A percentile compares a stretch with the other conserved stretches of the same genome.
phyloP scores from a whole-genome alignment of 164 flowering plant genomes.

The Magnolia kwangsiensis region DNA sequence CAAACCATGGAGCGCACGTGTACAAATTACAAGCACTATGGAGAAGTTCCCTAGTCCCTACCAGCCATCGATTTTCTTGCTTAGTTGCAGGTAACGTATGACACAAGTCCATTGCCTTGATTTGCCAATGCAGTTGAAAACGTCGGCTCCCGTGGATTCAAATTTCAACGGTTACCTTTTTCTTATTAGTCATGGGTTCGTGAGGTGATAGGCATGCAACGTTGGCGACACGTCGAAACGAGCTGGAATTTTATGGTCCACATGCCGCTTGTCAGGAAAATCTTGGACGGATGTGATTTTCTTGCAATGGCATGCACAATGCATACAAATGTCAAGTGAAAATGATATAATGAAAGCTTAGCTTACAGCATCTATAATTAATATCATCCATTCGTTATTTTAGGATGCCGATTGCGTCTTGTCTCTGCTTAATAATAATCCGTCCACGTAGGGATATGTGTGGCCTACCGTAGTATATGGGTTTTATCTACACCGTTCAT shows the following conservation, averaged over 20 bases:
- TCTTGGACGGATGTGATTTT: neutral
- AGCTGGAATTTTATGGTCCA: neutral
- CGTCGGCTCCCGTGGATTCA: neutral
- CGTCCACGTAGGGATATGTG: too few species aligned
- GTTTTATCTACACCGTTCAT: too few species aligned
- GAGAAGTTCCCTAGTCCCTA: too few species aligned
- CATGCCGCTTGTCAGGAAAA: neutral
- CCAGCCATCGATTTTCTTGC: neutral
- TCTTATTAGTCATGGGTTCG: neutral
- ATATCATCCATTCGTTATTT: neutral
- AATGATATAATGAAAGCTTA: too few species aligned
- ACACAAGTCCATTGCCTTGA: neutral
- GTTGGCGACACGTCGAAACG: neutral
- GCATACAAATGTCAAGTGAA: neutral
- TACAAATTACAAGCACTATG: too few species aligned
- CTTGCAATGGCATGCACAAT: neutral
- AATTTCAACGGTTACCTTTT: neutral
- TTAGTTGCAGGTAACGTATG: neutral
- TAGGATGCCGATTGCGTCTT: neutral
- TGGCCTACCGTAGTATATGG: too few species aligned
- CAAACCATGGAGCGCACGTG: too few species aligned
- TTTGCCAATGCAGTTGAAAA: slow-evolving; percentile 1
- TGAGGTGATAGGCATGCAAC: neutral
- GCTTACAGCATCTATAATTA: too few species aligned
- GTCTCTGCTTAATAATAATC: too few species aligned